Base-by-base conservation (phyloP, 2,329 filamentous ascomycete genomes). In the Pestalotiopsis sp. region DNA sequence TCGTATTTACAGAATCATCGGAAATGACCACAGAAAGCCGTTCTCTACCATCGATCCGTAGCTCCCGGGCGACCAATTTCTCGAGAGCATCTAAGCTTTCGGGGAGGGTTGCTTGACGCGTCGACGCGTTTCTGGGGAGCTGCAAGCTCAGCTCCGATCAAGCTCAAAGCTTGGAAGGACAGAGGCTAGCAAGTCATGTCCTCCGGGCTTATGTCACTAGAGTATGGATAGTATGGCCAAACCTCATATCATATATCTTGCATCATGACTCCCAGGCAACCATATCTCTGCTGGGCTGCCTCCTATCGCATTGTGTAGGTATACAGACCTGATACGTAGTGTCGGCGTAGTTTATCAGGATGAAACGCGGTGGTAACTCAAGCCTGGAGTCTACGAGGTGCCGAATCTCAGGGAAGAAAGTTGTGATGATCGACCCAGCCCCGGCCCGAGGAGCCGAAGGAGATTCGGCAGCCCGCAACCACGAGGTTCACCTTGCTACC, bases 141-240 rank as follows among this genome's bases (percentile, higher is more conserved):
- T 22, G 17, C 17, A 22, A 52, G 44, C 44, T 52, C 20, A 35
- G 30, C 30, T 35, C 9, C 30, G 7, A 35, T 35, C 7, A 9
- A 35, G 30, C 6, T 35, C 30, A 35, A 20, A 52, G 44, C 44
- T 52, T 52, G 17, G 44, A 20, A 9, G 17, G 14, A 3, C 58
- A 69, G 64, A 70, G 30, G 56, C 52, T 70, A 52, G 44, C 44
- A 52, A 52, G 44, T 52, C 44, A 52, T 52, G 44, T 52, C 44
- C 44, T 52, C 44, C n/a, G 44, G 44, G 44, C 44, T 52, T 52
- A 52, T 52, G 44, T 52, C n/a, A 52, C 22, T 52, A 52, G 44
- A n/a, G 17, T 52, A 20, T n/a, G 17, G 2, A n/a, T 52, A 52
- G 44, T 52, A 20, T 52, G 20, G 44, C 6, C n/a, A 17, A 52